Conservation (phyloP, 2,329 filamentous ascomycete genomes). For the Claviceps sp. region DNA sequence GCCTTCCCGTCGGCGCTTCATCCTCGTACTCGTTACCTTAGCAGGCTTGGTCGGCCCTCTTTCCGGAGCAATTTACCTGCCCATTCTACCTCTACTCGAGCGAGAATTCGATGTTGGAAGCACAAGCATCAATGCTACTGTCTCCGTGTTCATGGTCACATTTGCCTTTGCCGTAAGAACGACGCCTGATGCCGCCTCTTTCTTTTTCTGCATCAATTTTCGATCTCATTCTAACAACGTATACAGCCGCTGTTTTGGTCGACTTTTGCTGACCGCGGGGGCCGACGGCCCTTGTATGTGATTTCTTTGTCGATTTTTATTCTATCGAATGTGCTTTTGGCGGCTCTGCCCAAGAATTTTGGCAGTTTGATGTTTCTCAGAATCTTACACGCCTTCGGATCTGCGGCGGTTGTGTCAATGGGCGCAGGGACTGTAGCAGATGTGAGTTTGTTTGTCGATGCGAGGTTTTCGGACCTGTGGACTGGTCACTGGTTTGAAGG, state of each 20-base stretch:
- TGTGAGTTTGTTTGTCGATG: slow-evolving; percentile 6
- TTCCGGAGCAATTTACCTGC: slow-evolving; percentile 30
- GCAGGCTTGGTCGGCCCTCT: slow-evolving; percentile 29
- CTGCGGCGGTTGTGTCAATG: slow-evolving; percentile 27
- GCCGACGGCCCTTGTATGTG: slow-evolving; percentile 27
- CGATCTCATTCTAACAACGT: neutral
- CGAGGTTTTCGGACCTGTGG: neutral
- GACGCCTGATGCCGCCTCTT: too few relatives aligned
- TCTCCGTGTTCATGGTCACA: slow-evolving; percentile 30
- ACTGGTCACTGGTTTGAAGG: too few relatives aligned
- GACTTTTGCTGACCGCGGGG: slow-evolving; percentile 24
- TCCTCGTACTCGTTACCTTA: slow-evolving; percentile 24
- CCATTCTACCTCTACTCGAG: slow-evolving; percentile 23
- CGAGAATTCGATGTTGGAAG: slow-evolving; percentile 22
- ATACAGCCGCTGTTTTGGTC: slow-evolving; percentile 26
- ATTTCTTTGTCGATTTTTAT: slow-evolving; percentile 25
- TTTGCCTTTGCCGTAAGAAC: slow-evolving; percentile 24
- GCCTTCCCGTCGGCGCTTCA: slow-evolving; percentile 20
- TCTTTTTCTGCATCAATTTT: neutral
- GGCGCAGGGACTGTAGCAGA: slow-evolving; percentile 30
- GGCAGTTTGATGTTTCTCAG: slow-evolving; percentile 24
- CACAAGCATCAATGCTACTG: slow-evolving; percentile 27
- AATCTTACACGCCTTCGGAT: slow-evolving; percentile 28
- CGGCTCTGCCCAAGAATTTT: slow-evolving; percentile 23
- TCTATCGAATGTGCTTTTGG: slow-evolving; percentile 24